Conservation (phyloP, 139 green algal genomes). For the Desmodesmus armatus region DNA sequence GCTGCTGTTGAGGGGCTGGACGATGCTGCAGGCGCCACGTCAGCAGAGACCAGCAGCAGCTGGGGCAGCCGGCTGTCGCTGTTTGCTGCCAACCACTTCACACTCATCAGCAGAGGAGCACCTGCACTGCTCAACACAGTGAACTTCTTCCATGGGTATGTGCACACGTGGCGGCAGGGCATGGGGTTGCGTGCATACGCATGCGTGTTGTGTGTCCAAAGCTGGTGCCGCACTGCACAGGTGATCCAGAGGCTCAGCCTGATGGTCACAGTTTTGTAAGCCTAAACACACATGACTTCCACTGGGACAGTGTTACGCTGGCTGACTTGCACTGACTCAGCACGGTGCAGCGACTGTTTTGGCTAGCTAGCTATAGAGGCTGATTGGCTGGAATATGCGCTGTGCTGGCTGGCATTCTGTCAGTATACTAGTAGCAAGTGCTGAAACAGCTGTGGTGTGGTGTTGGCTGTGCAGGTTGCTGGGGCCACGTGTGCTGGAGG, state of each 20-base stretch:
- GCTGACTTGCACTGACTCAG: too few species aligned
- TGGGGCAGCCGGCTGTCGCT: slow-evolving; percentile 34
- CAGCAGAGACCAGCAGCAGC: background rate
- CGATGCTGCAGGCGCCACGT: slow-evolving; percentile 1
- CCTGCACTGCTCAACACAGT: slow-evolving; percentile 86
- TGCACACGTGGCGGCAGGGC: background rate
- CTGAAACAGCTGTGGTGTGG: background rate
- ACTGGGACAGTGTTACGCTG: too few species aligned
- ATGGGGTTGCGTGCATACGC: background rate
- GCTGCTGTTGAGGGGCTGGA: slow-evolving; percentile 32
- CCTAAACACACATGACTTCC: too few species aligned
- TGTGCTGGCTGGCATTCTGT: too few species aligned
- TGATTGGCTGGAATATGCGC: too few species aligned
- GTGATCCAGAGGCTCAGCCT: too few species aligned
- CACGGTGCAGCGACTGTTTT: too few species aligned
- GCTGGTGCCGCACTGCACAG: too few species aligned
- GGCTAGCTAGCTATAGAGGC: too few species aligned
- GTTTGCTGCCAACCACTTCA: slow-evolving; percentile 87
- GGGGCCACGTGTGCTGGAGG: slow-evolving; percentile 74
- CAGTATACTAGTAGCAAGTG: too few species aligned
- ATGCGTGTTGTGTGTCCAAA: too few species aligned
- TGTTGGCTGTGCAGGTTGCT: slow-evolving; percentile 66
- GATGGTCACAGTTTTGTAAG: too few species aligned
- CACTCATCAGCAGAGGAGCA: slow-evolving; percentile 67
- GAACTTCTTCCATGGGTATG: slow-evolving; percentile 71